phyloP scores from a whole-genome alignment of 2,329 filamentous ascomycete genomes.

The Alternaria postmessia region DNA sequence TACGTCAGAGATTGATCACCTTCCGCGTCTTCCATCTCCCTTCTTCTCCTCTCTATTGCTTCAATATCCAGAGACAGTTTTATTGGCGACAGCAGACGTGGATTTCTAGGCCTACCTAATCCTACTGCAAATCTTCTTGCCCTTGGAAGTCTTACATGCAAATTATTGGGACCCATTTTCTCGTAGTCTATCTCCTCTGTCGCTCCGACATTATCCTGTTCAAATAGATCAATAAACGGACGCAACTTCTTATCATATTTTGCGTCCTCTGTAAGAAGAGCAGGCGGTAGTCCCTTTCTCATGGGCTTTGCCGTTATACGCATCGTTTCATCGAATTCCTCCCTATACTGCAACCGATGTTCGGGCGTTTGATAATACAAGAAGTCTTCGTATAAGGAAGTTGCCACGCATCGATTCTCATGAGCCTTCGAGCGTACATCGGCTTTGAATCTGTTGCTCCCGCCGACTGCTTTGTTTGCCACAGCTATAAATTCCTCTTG shows the following conservation, averaged over 20 bases:
- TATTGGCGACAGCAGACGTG: not conserved
- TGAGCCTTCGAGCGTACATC: not conserved
- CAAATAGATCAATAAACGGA: not conserved
- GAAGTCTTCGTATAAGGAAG: not conserved
- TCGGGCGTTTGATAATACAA: not conserved
- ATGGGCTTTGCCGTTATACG: too few species aligned
- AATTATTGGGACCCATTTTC: not conserved
- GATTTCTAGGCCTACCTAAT: not conserved
- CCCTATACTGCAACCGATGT: not conserved
- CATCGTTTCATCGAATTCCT: not conserved
- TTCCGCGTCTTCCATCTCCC: not conserved
- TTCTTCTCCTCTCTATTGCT: not conserved
- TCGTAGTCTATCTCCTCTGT: not conserved
- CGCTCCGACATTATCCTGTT: not conserved
- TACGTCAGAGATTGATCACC: fast-evolving
- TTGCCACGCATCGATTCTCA: not conserved
- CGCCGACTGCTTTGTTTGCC: not conserved
- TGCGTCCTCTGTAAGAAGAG: not conserved
- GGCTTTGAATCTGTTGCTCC: not conserved
- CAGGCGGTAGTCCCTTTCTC: not conserved
- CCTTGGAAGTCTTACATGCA: not conserved
- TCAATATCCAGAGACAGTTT: not conserved
- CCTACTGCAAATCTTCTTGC: not conserved
- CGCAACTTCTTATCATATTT: not conserved
- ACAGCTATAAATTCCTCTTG: not conserved